Base-by-base conservation (phyloP, 352 stramenopile species). In the Globisporangium okanoganense region DNA sequence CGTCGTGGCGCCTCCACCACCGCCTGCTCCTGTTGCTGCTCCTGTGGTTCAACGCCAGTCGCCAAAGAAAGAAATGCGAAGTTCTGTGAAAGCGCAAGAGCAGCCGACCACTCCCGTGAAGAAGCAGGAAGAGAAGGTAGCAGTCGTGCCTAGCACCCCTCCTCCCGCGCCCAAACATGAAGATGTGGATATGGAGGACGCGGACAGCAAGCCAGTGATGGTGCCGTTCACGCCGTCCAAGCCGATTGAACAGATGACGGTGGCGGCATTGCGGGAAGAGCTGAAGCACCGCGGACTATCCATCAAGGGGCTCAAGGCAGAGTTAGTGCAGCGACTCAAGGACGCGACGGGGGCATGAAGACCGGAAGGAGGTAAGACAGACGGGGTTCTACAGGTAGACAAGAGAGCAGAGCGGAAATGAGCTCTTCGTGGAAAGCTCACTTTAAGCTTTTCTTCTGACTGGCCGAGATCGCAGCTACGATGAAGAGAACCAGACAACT, bases 241-340 rank as follows among this genome's bases (percentile, higher is more conserved):
- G 60, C 80, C 82, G 13, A 85, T 94, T 55, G 71, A 80, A 12
- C 77, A 92, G 64, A 85, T 93, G 67, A 95, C 85, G 5, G 85
- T 95, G 50, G 72, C 58, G 16, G 68, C 79, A 13, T 67, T 95
- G 49, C 78, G 81, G 25, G 78, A 93, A 50, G 76, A 89, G 10
- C 67, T 95, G 22, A 95, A 95, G 65, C 75, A 83, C 18, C 79
- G 84, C 24, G 82, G 79, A 1, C 51, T 95, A 33, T 75, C 83
- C 36, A 95, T 85, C 41, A 92, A 91, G 67, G 85, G 85, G 6
- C 72, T 95, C 35, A 95, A 95, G 67, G 85, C 84, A 14, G 85
- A 95, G 54, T 63, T 95, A 33, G 81, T 87, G 40, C 75, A 91
- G 72, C 76, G 85, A 36, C 79, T 95, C 67, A 90, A 91, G 65